Conservation (phyloP, 2,329 filamentous ascomycete genomes). For the Claviceps citrina region DNA sequence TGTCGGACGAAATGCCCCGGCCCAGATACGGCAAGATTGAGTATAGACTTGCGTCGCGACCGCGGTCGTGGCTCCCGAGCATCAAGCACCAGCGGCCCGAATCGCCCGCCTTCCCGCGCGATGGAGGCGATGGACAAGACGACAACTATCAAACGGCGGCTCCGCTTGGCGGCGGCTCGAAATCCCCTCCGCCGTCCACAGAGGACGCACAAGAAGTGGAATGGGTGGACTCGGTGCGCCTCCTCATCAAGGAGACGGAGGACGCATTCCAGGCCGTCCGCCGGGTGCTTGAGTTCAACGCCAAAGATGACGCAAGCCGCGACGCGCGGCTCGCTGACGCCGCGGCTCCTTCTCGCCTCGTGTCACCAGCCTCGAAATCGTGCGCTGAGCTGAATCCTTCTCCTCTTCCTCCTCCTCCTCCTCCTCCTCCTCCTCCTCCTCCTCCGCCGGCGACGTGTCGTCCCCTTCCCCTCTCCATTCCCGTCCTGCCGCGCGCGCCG, state of each 20-base stretch:
- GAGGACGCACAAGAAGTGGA: conserved; percentile 1
- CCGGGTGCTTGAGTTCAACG: conserved; percentile 22
- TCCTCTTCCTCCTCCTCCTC: too few relatives aligned
- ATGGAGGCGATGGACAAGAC: conserved; percentile 14
- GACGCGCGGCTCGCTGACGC: conserved; percentile 12
- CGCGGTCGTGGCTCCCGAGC: conserved; percentile 11
- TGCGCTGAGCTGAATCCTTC: too few relatives aligned
- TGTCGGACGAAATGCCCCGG: neutral
- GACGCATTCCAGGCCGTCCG: conserved; percentile 33
- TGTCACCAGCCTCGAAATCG: too few relatives aligned
- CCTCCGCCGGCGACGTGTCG: neutral
- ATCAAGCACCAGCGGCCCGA: conserved; percentile 9
- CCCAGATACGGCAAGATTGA: too few relatives aligned
- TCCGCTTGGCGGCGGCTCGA: neutral
- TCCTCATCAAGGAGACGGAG: conserved; percentile 34
- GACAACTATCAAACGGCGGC: conserved; percentile 19
- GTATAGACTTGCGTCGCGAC: neutral
- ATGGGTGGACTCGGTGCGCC: conserved; percentile 25
- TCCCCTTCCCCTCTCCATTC: too few relatives aligned
- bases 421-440: too few relatives aligned
- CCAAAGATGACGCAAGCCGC: conserved; percentile 15
- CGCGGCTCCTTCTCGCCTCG: conserved; percentile 6
- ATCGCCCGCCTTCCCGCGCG: conserved; percentile 16
- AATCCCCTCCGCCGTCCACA: neutral
- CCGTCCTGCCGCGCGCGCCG: too few relatives aligned